Base-by-base conservation (phyloP, 805 yeast species). In the Yarrowia divulgata region DNA sequence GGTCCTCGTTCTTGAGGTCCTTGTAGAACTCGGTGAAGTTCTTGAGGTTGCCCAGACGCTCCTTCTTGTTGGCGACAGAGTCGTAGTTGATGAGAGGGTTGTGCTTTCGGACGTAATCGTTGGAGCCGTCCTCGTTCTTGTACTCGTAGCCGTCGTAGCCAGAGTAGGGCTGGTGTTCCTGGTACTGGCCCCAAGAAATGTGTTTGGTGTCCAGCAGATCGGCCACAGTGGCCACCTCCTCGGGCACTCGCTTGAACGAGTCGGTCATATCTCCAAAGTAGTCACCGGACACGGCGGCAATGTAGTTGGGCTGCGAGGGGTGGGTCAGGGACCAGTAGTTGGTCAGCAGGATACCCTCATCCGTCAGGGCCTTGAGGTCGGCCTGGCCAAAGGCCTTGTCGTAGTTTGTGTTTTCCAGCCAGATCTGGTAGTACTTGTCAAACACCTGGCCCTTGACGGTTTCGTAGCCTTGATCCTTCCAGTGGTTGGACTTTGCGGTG, bases 291-390 rank as follows among this genome's bases (percentile, higher is more conserved):
- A 80, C 84, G 67, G 85, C 75, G 52, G 84, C 84, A 69, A 84
- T 73, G 74, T 84, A 84, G 78, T 85, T 85, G 72, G 87, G 86
- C 79, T 84, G 84, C 8, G 87, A 84, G 69, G 87, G 86, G 74
- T 83, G 85, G 67, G 85, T 82, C 43, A 84, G 73, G 48, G 83
- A 82, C 81, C 84, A 84, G 80, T 85, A 84, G 81, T 85, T 85
- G 76, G 77, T 79, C 73, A 85, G 78, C 54, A 78, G 75, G 69
- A 83, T 78, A 75, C 86, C 87, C 69, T 81, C 74, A 72, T 78
- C 69, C 35, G 83, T 82, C 68, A 84, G 78, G 74, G 79, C 78
- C 74, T 78, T 77, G 73, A 85, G 75, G 67, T 82, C 83, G 9
- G 79, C 75, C 74, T 84, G 80, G 72, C 78, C 81, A 54, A 79